A percentile compares a stretch with the other conserved stretches of the same genome.
phyloP scores from a whole-genome alignment of 192 early-diverging fungal genomes.

The Kappamyces sp. region DNA sequence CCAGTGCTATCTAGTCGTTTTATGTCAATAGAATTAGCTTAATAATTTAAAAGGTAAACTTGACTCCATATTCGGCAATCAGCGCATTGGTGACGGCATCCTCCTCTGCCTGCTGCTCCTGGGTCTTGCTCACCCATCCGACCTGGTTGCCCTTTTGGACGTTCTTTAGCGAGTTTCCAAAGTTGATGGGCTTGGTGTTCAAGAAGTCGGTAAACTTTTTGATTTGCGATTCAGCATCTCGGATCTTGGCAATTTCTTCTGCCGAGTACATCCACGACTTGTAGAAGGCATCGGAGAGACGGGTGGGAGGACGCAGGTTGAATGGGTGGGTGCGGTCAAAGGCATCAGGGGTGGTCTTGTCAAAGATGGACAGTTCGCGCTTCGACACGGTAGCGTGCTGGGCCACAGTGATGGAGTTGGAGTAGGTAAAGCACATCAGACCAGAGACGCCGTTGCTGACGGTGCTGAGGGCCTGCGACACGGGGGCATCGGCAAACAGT shows the following conservation, averaged over 20 bases:
- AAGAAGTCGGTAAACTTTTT: slow-evolving; percentile 19
- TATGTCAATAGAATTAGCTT: too few relatives aligned
- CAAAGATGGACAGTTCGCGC: too few relatives aligned
- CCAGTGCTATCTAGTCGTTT: too few relatives aligned
- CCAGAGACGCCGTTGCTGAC: slow-evolving; percentile 10
- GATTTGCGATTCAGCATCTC: slow-evolving; percentile 12
- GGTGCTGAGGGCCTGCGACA: slow-evolving; percentile 13
- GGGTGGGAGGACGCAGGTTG: slow-evolving; percentile 16
- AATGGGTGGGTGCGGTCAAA: slow-evolving; percentile 24
- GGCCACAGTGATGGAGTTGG: slow-evolving; percentile 19
- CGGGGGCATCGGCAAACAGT: slow-evolving; percentile 18
- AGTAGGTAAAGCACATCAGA: slow-evolving; percentile 17
- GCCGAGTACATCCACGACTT: slow-evolving; percentile 13
- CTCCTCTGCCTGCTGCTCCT: slow-evolving; percentile 3
- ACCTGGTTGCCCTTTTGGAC: not conserved
- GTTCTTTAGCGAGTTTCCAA: too few relatives aligned
- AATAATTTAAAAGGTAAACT: too few relatives aligned
- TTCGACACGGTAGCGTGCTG: too few relatives aligned
- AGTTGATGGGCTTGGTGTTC: slow-evolving; percentile 19
- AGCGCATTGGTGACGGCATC: too few relatives aligned
- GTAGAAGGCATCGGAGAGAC: slow-evolving; percentile 15
- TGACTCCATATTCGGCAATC: too few relatives aligned
- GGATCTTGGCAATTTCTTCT: slow-evolving; percentile 13
- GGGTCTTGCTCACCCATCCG: slow-evolving; percentile 10
- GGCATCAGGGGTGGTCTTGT: too few relatives aligned